Conservation (phyloP, 2,329 filamentous ascomycete species). For the Alternaria novae-zelandiae region DNA sequence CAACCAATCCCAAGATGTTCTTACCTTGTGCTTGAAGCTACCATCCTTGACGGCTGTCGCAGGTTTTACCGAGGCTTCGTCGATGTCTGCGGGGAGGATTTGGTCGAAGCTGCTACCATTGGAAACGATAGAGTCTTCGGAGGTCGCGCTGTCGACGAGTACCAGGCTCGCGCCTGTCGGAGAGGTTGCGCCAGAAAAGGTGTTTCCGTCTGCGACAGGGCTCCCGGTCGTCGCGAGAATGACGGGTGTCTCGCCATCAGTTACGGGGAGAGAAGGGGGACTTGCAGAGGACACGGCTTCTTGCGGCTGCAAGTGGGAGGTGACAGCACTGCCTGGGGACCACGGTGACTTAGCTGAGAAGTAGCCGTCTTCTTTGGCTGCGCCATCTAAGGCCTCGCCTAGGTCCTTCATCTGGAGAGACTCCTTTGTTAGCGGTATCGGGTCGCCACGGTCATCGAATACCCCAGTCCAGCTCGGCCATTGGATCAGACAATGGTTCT, state of each 20-base stretch:
- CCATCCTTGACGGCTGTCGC: neutral
- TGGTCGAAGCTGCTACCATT: constrained; percentile 21
- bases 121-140: constrained; percentile 9
- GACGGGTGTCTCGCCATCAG: constrained; percentile 4
- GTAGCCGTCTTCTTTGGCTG: neutral
- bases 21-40: constrained; percentile 22
- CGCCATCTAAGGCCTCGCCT: constrained; percentile 6
- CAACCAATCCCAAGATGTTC: constrained; percentile 20
- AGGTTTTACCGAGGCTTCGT: neutral
- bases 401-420: constrained; percentile 10
- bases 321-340: neutral
- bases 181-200: constrained; percentile 88
- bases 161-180: constrained; percentile 91
- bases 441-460: constrained; percentile 28
- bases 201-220: constrained; percentile 82
- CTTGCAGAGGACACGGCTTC: neutral
- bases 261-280: neutral
- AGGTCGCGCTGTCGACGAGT: constrained; percentile 75
- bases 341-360: neutral
- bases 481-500: constrained; percentile 31
- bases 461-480: constrained; percentile 36
- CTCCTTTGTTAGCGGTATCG: constrained; percentile 12
- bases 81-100: neutral
- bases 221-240: constrained; percentile 43
- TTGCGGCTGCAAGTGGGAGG: neutral